Conservation (phyloP, 108 stramenopile species). For the Fistulifera solaris region DNA sequence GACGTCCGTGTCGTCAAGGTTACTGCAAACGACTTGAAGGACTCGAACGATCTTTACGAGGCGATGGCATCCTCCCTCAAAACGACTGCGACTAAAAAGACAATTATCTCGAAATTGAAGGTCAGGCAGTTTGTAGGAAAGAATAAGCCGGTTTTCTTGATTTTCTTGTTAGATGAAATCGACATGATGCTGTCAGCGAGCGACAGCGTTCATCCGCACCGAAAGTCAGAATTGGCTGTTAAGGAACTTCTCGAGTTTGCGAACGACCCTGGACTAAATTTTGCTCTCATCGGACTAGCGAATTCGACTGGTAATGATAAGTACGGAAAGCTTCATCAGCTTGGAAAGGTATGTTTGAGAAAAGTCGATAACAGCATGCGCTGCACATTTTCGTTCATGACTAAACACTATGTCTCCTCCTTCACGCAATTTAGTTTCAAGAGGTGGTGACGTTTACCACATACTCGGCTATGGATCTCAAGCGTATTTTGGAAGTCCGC, state of each 20-base stretch:
- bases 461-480: conserved; percentile 40
- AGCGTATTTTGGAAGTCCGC: conserved; percentile 34
- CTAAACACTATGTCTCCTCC: background rate
- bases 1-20: background rate
- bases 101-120: background rate
- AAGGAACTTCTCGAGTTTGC: conserved; percentile 30
- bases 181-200: conserved; percentile 37
- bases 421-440: conserved; percentile 8
- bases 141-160: background rate
- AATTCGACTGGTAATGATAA: conserved; percentile 47
- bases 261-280: conserved; percentile 16
- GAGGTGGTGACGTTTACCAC: conserved; percentile 41
- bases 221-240: conserved; percentile 2
- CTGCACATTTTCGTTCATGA: conserved; percentile 3
- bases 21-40: background rate
- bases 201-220: background rate
- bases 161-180: conserved; percentile 70
- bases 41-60: background rate
- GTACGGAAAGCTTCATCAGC: conserved; percentile 29
- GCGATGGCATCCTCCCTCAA: conserved; percentile 7
- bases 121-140: background rate
- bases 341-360: conserved; percentile 48
- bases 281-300: conserved; percentile 74
- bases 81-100: background rate
- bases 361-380: background rate